Percentiles rank a stretch among this genome's conserved stretches.
Evolutionary conservation across 768 basidiomycete genomes (phyloP).

Genomic region (Russula brevipes): DNA sequence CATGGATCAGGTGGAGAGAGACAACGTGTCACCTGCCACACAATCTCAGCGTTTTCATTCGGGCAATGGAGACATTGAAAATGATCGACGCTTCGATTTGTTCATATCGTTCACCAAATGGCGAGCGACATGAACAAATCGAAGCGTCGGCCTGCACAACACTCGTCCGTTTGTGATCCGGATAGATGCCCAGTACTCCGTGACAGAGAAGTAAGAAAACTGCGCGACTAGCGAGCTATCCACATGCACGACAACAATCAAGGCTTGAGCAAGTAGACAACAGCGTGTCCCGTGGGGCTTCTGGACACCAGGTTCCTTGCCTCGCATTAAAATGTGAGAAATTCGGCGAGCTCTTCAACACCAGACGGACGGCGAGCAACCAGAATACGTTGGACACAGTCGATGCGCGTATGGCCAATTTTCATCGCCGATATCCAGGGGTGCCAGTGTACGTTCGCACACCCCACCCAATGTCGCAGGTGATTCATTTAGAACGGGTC

Average conservation of each 20-base stretch:
- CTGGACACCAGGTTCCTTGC: not conserved
- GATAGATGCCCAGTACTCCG: not conserved
- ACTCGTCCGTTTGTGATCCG: not conserved
- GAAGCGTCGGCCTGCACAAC: not conserved
- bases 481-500: not conserved
- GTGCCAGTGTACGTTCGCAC: not conserved
- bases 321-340: not conserved
- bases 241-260: not conserved
- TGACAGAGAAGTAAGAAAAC: constrained; percentile 4
- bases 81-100: too few relatives aligned
- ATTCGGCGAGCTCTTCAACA: not conserved
- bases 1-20: too few relatives aligned
- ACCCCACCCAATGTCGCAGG: not conserved
- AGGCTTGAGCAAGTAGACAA: constrained; percentile 1
- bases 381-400: constrained; percentile 2
- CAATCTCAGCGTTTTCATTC: too few relatives aligned
- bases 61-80: too few relatives aligned
- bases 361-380: not conserved
- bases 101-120: too few relatives aligned
- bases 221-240: not conserved
- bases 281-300: not conserved
- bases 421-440: not conserved
- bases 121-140: too few relatives aligned
- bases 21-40: too few relatives aligned
- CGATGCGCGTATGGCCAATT: not conserved